Conservation (phyloP, 1,284 basidiomycete species). For the Xerocomus nothofagi region DNA sequence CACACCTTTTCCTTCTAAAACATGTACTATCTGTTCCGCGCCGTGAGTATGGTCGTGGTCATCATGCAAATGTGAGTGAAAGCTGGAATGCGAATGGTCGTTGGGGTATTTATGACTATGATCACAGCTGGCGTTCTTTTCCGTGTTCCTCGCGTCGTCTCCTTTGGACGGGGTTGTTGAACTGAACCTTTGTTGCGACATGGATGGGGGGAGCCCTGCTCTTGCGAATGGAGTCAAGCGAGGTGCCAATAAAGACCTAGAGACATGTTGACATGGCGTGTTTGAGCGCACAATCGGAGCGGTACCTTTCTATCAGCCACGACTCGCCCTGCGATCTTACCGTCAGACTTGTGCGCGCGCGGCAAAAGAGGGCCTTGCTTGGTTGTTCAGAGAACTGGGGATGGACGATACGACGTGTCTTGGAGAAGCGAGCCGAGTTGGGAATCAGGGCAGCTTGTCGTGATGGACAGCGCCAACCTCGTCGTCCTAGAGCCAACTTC, state of each 20-base stretch:
- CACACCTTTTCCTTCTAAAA: slow-evolving; percentile 65
- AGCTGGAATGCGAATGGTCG: slow-evolving; percentile 48
- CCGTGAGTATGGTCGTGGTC: slow-evolving; percentile 67
- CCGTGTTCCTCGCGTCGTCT: background rate
- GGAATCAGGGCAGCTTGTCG: slow-evolving; percentile 8
- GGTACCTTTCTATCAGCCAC: slow-evolving; percentile 18
- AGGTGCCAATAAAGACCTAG: slow-evolving; percentile 12
- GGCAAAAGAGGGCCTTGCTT: background rate
- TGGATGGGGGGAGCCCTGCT: slow-evolving; percentile 15
- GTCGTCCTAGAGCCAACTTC: slow-evolving; percentile 16
- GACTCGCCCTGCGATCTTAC: slow-evolving; percentile 1
- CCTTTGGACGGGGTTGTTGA: slow-evolving; percentile 31
- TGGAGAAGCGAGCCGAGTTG: slow-evolving; percentile 10
- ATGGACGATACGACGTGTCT: background rate
- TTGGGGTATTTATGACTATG: slow-evolving; percentile 22
- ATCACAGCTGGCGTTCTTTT: slow-evolving; percentile 1
- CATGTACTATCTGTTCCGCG: slow-evolving; percentile 72
- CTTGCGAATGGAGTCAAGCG: background rate
- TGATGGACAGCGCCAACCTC: slow-evolving; percentile 14
- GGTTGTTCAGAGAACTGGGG: background rate
- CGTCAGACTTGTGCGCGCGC: background rate
- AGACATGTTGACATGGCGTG: slow-evolving; percentile 12
- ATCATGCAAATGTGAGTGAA: slow-evolving; percentile 68
- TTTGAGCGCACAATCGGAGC: background rate
- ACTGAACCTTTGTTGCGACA: slow-evolving; percentile 37